Percentiles rank a stretch among this genome's conserved stretches.
Conservation (phyloP, 306 rosid genomes). For the Hippophae rhamnoides region DNA sequence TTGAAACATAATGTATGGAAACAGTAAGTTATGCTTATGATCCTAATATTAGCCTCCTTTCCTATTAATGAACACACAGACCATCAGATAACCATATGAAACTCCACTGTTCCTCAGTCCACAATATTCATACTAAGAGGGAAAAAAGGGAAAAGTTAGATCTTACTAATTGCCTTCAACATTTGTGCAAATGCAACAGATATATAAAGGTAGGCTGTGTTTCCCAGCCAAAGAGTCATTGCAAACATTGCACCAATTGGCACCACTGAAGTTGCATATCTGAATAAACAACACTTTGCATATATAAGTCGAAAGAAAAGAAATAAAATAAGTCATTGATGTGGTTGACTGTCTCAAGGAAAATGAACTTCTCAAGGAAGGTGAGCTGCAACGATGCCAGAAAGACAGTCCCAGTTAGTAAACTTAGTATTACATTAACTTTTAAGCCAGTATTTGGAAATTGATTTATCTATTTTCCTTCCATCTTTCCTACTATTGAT, state of each 20-base stretch:
- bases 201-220: constrained; percentile 92
- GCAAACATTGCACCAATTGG: constrained; percentile 99
- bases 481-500: no score
- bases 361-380: not conserved
- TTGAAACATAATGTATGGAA: constrained; percentile 10
- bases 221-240: constrained; percentile 99
- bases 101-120: constrained; percentile 12
- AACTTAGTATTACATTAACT: no score
- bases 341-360: not conserved
- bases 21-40: not conserved
- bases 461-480: no score
- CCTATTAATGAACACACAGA: constrained; percentile 9
- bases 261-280: constrained; percentile 78
- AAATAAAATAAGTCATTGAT: not conserved
- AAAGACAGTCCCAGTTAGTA: no score
- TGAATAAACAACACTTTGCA: constrained; percentile 38
- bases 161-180: constrained; percentile 98
- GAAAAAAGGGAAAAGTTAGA: constrained; percentile 10
- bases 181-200: constrained; percentile 97
- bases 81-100: not conserved
- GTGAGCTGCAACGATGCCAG: not conserved
- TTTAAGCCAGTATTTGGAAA: no score
- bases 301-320: constrained; percentile 9
- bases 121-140: constrained; percentile 6
- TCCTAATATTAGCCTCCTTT: not conserved